Conservation (phyloP, 768 basidiomycete species). For the Leccinum ochraceum region DNA sequence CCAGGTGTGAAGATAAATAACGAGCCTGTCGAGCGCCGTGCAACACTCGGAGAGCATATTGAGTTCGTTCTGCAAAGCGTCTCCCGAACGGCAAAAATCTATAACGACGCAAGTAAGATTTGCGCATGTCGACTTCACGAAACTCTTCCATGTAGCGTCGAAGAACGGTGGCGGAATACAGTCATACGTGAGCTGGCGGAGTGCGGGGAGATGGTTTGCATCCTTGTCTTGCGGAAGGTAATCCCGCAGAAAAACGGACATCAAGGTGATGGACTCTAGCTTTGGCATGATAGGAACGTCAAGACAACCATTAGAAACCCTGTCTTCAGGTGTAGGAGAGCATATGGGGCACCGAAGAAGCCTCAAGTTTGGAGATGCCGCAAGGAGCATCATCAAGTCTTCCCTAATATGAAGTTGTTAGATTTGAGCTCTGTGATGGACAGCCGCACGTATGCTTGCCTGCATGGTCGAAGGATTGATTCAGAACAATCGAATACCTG, state of each 20-base stretch:
- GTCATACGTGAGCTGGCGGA: slow-evolving; percentile 33
- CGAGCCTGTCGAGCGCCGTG: slow-evolving; percentile 23
- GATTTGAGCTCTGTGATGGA: neutral
- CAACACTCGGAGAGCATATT: slow-evolving; percentile 29
- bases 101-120: slow-evolving; percentile 30
- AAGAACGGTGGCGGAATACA: slow-evolving; percentile 33
- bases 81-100: slow-evolving; percentile 28
- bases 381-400: slow-evolving; percentile 31
- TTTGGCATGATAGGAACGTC: slow-evolving; percentile 31
- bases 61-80: slow-evolving; percentile 27
- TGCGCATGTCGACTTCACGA: slow-evolving; percentile 26
- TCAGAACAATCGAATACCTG: slow-evolving; percentile 33
- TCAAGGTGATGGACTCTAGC: slow-evolving; percentile 27
- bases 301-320: slow-evolving; percentile 16
- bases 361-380: slow-evolving; percentile 27
- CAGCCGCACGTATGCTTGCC: slow-evolving; percentile 15
- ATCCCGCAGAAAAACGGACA: slow-evolving; percentile 32
- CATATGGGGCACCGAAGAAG: slow-evolving; percentile 31
- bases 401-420: slow-evolving; percentile 20
- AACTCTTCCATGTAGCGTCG: slow-evolving; percentile 30
- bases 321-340: slow-evolving; percentile 25
- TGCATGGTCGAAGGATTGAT: slow-evolving; percentile 31
- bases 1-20: slow-evolving; percentile 30
- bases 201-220: slow-evolving; percentile 30
- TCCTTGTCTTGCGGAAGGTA: slow-evolving; percentile 31